Evolutionary conservation across 2,329 filamentous ascomycete genomes (phyloP).

Genomic region (Xylariaceae sp.): DNA sequence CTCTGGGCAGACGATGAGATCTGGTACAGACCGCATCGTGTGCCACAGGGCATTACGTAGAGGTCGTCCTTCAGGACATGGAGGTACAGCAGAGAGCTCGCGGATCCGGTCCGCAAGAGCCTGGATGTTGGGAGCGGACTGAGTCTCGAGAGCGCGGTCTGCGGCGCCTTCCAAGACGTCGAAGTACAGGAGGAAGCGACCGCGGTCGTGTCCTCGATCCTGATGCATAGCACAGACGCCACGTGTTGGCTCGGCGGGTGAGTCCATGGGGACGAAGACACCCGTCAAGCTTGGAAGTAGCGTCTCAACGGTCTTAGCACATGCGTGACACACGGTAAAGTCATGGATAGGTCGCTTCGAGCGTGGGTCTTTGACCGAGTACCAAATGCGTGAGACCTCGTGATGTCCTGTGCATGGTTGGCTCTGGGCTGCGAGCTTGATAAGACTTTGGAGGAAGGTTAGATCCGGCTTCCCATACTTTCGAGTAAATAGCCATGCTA

Average conservation of each 20-base stretch:
- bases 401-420: slow-evolving; percentile 56
- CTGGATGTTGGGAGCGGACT: slow-evolving; percentile 51
- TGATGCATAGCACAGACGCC: slow-evolving; percentile 68
- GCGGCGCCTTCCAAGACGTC: slow-evolving; percentile 56
- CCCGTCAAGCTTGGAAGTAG: slow-evolving; percentile 70
- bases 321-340: slow-evolving; percentile 73
- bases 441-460: slow-evolving; percentile 65
- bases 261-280: slow-evolving; percentile 55
- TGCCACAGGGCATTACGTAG: slow-evolving; percentile 68
- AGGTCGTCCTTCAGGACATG: slow-evolving; percentile 64
- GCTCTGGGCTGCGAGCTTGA: slow-evolving; percentile 55
- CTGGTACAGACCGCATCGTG: slow-evolving; percentile 67
- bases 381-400: slow-evolving; percentile 63
- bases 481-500: slow-evolving; percentile 77
- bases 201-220: slow-evolving; percentile 20
- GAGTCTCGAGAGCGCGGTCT: slow-evolving; percentile 44
- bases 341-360: slow-evolving; percentile 60
- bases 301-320: slow-evolving; percentile 66
- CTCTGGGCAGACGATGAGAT: slow-evolving; percentile 81
- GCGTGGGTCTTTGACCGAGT: slow-evolving; percentile 66
- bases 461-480: slow-evolving; percentile 66
- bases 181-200: slow-evolving; percentile 57
- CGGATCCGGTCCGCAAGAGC: slow-evolving; percentile 62
- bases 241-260: slow-evolving; percentile 41
- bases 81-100: slow-evolving; percentile 52